Percentiles rank a stretch among this genome's conserved stretches.
Evolutionary conservation across 805 yeast genomes (phyloP).

Genomic region (Monosporozyma servazzii): DNA sequence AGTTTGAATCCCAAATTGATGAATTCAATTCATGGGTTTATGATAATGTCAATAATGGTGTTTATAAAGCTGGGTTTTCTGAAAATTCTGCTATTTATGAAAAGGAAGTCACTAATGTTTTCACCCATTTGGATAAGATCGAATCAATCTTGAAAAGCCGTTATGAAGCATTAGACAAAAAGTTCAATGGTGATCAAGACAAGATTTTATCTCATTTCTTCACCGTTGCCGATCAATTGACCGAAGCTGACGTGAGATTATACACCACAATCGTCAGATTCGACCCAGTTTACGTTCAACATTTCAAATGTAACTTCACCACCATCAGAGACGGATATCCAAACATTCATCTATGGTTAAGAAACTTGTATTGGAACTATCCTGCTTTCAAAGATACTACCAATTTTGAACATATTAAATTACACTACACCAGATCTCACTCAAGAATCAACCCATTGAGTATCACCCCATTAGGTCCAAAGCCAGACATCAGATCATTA

Average conservation of each 20-base stretch:
- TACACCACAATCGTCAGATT: slow-evolving; percentile 83
- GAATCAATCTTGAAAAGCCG: slow-evolving; percentile 50
- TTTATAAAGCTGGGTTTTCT: slow-evolving; percentile 88
- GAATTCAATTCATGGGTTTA: slow-evolving; percentile 75
- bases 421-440: slow-evolving; percentile 85
- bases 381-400: slow-evolving; percentile 73
- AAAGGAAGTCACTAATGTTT: slow-evolving; percentile 53
- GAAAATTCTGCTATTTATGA: slow-evolving; percentile 77
- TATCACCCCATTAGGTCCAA: slow-evolving; percentile 84
- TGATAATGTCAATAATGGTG: slow-evolving; percentile 85
- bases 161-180: slow-evolving; percentile 36
- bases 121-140: slow-evolving; percentile 59
- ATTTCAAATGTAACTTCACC: slow-evolving; percentile 84
- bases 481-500: slow-evolving; percentile 58
- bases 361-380: slow-evolving; percentile 71
- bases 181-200: slow-evolving; percentile 11
- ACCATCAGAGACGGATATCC: slow-evolving; percentile 78
- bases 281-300: slow-evolving; percentile 90
- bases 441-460: slow-evolving; percentile 68
- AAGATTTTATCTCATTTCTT: slow-evolving; percentile 28
- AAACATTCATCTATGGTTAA: slow-evolving; percentile 65
- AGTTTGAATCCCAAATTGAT: slow-evolving; percentile 51
- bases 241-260: slow-evolving; percentile 86
- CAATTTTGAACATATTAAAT: slow-evolving; percentile 81
- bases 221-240: slow-evolving; percentile 55